Evolutionary conservation across 2,329 filamentous ascomycete species (phyloP).

Genomic region (Alternaria incomplexa): DNA sequence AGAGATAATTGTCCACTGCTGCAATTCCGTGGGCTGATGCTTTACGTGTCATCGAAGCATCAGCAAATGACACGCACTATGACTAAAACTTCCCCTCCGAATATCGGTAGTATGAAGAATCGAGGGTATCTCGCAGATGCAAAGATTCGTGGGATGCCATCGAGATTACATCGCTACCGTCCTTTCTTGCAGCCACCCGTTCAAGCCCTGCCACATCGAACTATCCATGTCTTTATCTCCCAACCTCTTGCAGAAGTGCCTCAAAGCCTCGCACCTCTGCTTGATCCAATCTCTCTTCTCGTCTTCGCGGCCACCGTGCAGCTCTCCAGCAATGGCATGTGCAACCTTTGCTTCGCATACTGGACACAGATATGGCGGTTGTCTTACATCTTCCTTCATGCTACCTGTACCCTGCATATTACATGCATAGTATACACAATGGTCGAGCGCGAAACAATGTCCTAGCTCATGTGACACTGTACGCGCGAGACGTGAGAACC

Average conservation of each 20-base stretch:
- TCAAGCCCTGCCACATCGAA: slow-evolving; percentile 23
- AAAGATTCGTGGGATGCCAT: neutral
- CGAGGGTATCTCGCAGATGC: neutral
- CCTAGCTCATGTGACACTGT: slow-evolving; percentile 69
- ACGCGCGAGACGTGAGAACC: slow-evolving; percentile 62
- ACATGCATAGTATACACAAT: slow-evolving; percentile 71
- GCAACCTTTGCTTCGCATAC: slow-evolving; percentile 63
- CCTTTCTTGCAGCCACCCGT: slow-evolving; percentile 17
- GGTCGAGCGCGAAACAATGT: slow-evolving; percentile 70
- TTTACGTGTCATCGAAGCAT: neutral
- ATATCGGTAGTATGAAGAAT: neutral
- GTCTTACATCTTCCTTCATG: slow-evolving; percentile 64
- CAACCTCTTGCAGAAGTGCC: slow-evolving; percentile 52
- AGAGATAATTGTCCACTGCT: neutral
- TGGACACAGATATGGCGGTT: slow-evolving; percentile 69
- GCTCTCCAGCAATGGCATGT: slow-evolving; percentile 29
- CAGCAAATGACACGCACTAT: neutral
- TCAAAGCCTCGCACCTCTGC: slow-evolving; percentile 51
- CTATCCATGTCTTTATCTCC: slow-evolving; percentile 37
- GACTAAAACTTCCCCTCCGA: neutral
- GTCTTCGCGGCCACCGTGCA: slow-evolving; percentile 27
- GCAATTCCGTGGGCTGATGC: neutral
- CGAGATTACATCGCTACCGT: neutral
- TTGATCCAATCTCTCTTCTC: slow-evolving; percentile 23
- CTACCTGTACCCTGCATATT: slow-evolving; percentile 67